A percentile compares a stretch with the other conserved stretches of the same genome.
Conservation (phyloP, 1,284 basidiomycete species). For the Tilletia indica region DNA sequence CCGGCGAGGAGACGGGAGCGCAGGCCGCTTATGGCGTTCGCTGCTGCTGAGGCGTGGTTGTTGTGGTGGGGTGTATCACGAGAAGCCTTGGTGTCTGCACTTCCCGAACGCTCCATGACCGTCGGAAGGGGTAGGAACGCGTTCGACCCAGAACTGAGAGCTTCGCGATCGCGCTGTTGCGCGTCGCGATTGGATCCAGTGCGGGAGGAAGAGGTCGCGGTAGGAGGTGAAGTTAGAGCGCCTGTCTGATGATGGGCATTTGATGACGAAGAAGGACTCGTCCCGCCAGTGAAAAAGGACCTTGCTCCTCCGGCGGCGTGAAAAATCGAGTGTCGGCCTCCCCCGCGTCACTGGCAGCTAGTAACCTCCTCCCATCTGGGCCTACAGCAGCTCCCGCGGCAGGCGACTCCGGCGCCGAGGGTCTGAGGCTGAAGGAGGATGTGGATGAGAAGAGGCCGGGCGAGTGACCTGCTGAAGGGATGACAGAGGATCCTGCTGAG, state of each 20-base stretch:
- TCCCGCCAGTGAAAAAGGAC: not conserved
- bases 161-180: not conserved
- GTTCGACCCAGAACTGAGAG: not conserved
- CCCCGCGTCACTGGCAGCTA: not conserved
- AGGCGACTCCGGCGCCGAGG: not conserved
- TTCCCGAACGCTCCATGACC: slow-evolving; percentile 13
- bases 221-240: no score
- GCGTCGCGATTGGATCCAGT: not conserved
- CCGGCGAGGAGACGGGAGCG: slow-evolving; percentile 5
- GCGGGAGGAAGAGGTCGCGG: no score
- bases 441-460: slow-evolving; percentile 1
- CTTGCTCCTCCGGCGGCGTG: slow-evolving; percentile 4
- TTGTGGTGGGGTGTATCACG: not conserved
- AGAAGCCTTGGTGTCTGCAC: slow-evolving; percentile 7
- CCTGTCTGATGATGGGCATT: no score
- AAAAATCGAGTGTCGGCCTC: slow-evolving; percentile 6
- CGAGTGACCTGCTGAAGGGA: not conserved
- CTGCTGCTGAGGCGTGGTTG: slow-evolving; percentile 5
- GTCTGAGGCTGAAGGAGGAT: slow-evolving; percentile 1
- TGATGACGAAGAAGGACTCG: no score
- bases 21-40: not conserved
- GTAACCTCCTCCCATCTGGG: not conserved
- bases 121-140: slow-evolving; percentile 10
- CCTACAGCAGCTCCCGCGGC: no score
- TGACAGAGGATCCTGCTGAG: no score